Percentiles rank a stretch among this genome's conserved stretches.
Evolutionary conservation across 2,329 filamentous ascomycete genomes (phyloP).

Genomic region (Talaromyces albobiverticillius): DNA sequence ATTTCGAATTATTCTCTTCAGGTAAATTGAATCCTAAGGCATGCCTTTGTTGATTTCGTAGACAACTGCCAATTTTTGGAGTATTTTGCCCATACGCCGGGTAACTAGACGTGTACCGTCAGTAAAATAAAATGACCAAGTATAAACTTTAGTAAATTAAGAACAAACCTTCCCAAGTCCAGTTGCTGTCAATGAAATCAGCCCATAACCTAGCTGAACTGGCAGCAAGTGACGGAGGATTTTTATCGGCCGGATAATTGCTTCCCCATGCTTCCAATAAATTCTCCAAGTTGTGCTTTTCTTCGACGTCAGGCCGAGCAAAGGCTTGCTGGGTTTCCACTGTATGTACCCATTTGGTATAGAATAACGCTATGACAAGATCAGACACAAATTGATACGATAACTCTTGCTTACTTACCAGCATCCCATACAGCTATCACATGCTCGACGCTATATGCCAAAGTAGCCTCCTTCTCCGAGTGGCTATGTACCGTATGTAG

Average conservation of each 20-base stretch:
- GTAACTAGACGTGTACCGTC: constrained; percentile 15
- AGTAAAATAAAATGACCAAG: not conserved
- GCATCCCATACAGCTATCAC: constrained; percentile 33
- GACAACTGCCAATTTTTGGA: constrained; percentile 19
- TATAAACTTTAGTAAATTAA: not conserved
- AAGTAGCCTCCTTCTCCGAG: constrained; percentile 30
- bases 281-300: constrained; percentile 24
- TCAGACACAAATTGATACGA: not conserved
- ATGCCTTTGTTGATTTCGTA: constrained; percentile 16
- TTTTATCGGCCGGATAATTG: constrained; percentile 21
- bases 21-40: not conserved
- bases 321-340: constrained; percentile 22
- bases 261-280: constrained; percentile 24
- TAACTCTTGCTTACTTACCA: constrained; percentile 18
- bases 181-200: constrained; percentile 27
- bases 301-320: constrained; percentile 19
- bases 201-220: constrained; percentile 27
- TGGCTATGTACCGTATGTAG: constrained; percentile 26
- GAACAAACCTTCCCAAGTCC: constrained; percentile 23
- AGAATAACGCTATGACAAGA: constrained; percentile 23
- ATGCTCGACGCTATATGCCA: constrained; percentile 33
- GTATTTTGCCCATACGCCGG: constrained; percentile 21
- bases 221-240: constrained; percentile 22
- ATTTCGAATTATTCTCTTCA: not conserved
- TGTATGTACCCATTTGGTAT: constrained; percentile 33